phyloP scores from a whole-genome alignment of 1,284 basidiomycete species.

The Polyporus tsugae region DNA sequence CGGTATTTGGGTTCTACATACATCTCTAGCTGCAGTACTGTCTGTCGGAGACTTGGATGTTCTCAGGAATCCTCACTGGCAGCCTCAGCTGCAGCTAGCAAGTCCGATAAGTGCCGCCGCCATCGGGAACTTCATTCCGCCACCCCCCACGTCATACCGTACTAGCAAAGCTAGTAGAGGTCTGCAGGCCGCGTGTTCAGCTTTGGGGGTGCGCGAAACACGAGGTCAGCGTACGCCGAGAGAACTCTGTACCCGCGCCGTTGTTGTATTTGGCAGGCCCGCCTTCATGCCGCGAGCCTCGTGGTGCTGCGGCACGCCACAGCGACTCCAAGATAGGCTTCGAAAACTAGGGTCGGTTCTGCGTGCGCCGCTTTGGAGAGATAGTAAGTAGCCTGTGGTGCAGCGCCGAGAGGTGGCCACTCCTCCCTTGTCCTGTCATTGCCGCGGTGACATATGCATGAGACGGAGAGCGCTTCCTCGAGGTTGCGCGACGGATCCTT shows the following conservation, averaged over 20 bases:
- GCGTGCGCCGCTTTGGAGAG: not conserved
- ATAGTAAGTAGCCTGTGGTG: not conserved
- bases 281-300: not conserved
- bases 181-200: not conserved
- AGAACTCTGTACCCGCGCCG: not conserved
- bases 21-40: not conserved
- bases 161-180: not conserved
- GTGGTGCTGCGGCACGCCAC: constrained; percentile 1
- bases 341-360: not conserved
- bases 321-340: not conserved
- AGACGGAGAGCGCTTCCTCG: not conserved
- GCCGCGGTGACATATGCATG: not conserved
- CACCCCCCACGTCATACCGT: not conserved
- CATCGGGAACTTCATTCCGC: not conserved
- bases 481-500: not conserved
- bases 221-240: not conserved
- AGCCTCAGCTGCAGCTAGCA: not conserved
- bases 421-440: not conserved
- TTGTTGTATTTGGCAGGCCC: not conserved
- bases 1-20: not conserved
- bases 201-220: constrained; percentile 1
- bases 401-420: not conserved
- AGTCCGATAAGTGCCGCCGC: not conserved
- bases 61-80: not conserved
- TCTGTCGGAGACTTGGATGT: not conserved